These are phyloP conservation scores for Solanum paucissectum DNA, from an alignment of 257 asterid species.

Conservation along the genomic window DNA sequence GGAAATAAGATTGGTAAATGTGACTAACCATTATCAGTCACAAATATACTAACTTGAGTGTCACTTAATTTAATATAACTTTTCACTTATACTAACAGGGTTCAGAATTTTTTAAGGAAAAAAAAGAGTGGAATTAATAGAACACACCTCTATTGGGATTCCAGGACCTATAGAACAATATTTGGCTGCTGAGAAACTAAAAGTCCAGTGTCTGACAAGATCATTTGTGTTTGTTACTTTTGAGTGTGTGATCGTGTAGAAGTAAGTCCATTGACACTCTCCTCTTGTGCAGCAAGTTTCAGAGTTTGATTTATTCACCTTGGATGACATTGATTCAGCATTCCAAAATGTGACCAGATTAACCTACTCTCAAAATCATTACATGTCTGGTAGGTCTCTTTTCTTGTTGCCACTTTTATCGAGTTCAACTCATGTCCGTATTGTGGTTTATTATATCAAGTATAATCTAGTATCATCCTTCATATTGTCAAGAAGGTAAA, in stretches of 20 bases:
- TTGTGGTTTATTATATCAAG: not conserved
- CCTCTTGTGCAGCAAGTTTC: constrained; percentile 76
- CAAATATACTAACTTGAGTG: not conserved
- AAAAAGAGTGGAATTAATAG: not conserved
- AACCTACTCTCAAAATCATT: constrained; percentile 86
- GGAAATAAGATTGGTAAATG: not conserved
- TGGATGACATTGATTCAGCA: constrained; percentile 87
- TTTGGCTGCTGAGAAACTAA: not conserved
- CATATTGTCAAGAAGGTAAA: not conserved
- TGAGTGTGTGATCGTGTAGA: not conserved
- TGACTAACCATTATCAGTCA: not conserved
- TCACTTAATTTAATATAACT: not conserved
- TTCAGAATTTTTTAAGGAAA: not conserved
- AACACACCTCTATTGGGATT: not conserved
- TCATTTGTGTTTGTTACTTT: not conserved
- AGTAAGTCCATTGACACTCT: not conserved
- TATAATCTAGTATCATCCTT: not conserved
- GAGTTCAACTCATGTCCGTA: not conserved
- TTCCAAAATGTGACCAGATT: constrained; percentile 79
- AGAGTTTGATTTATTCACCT: constrained; percentile 84
- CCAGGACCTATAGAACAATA: not conserved
- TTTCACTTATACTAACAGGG: not conserved
- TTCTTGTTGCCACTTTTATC: constrained; percentile 4
- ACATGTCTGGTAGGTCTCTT: constrained; percentile 63
- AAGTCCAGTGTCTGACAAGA: not conserved